Base-by-base conservation (phyloP, 192 early-diverging fungal species). In the Lunasporangiospora selenospora region DNA sequence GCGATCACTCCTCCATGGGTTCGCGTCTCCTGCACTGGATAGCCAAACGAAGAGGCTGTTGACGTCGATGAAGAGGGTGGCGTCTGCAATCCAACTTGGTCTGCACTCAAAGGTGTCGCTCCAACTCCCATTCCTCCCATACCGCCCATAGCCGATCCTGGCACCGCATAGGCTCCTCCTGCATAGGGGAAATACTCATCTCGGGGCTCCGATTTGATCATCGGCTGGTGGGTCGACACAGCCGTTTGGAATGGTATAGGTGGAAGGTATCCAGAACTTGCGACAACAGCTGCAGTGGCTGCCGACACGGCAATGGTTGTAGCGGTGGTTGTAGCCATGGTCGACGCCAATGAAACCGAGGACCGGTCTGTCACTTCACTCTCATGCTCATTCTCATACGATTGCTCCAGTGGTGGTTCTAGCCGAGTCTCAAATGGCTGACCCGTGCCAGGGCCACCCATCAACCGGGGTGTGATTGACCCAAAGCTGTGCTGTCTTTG, bases 341-440 rank as follows among this genome's bases (percentile, higher is more conserved):
- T n/a, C n/a, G n/a, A n/a, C n/a, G n/a, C n/a, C n/a, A n/a, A n/a
- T n/a, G n/a, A n/a, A n/a, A n/a, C n/a, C n/a, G n/a, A n/a, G n/a
- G n/a, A n/a, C n/a, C n/a, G n/a, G n/a, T n/a, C n/a, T n/a, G n/a
- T n/a, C n/a, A n/a, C n/a, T n/a, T n/a, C n/a, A n/a, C n/a, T n/a
- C n/a, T n/a, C n/a, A n/a, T 30, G 45, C 29, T 61, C 66, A 10
- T 27, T 36, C 26, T 70, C 66, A 9, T 40, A 43, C n/a, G 49
- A 30, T 21, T 61, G 52, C 27, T 70, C 66, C 26, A 58, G 11
- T 6, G 66, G 52, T 10, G 66, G 52, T 38, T 61, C 66, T 6
- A 70, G 45, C 7, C 58, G 66, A 32, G n/a, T 61, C 26, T 70
- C 66, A 41, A 70, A 70, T 0, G 55, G 36, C 29, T 70, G 66